Percentiles rank a stretch among this genome's conserved stretches.
These are phyloP conservation scores for Bifiguratus adelaidae DNA, from an alignment of 192 early-diverging fungal genomes.

Conservation along the genomic window DNA sequence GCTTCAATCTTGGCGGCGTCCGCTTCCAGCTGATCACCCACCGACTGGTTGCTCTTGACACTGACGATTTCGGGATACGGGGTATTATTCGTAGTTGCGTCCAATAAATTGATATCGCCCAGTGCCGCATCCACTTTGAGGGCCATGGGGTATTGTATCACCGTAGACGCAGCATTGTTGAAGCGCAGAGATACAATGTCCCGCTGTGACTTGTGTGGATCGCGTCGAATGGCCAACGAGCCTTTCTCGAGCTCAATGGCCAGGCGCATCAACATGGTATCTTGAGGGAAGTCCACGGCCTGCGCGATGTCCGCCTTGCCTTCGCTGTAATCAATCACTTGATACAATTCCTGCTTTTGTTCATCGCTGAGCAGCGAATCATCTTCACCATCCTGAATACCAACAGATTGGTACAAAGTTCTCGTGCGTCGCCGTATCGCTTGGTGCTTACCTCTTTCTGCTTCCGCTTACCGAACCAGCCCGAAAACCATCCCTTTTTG, in stretches of 20 bases:
- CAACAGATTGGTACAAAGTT: neutral
- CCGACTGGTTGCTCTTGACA: slow-evolving; percentile 33
- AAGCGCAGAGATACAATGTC: slow-evolving; percentile 47
- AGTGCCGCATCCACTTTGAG: slow-evolving; percentile 41
- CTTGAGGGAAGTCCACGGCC: slow-evolving; percentile 47
- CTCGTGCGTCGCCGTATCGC: neutral
- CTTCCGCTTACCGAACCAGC: neutral
- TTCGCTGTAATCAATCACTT: slow-evolving; percentile 75
- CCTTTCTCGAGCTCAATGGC: slow-evolving; percentile 59
- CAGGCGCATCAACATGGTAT: slow-evolving; percentile 50
- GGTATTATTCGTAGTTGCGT: slow-evolving; percentile 46
- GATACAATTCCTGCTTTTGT: slow-evolving; percentile 72
- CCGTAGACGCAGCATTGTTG: slow-evolving; percentile 41
- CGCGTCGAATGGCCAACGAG: slow-evolving; percentile 62
- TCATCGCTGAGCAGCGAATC: slow-evolving; percentile 40
- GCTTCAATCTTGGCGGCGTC: no score
- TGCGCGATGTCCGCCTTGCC: slow-evolving; percentile 35
- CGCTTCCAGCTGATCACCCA: no score
- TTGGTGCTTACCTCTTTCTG: no score
- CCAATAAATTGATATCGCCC: slow-evolving; percentile 49
- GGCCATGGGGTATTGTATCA: slow-evolving; percentile 40
- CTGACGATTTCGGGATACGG: slow-evolving; percentile 41
- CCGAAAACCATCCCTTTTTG: neutral
- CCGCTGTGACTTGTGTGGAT: slow-evolving; percentile 14
- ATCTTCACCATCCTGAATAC: neutral